phyloP scores from a whole-genome alignment of 768 basidiomycete species.

The Candolleomyces eurysporus region DNA sequence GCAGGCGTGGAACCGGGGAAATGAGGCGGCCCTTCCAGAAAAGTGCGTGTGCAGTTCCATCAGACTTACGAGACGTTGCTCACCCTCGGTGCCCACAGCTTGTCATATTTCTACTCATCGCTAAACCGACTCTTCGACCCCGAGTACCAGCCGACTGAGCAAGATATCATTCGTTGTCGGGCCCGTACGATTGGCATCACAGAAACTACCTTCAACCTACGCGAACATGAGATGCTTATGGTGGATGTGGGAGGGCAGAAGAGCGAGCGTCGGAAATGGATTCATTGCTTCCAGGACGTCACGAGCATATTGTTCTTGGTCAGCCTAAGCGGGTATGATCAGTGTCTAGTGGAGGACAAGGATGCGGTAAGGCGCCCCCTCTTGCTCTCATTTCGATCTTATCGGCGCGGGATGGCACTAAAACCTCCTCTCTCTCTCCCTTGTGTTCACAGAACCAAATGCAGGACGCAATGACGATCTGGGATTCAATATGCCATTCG shows the following conservation, averaged over 20 bases:
- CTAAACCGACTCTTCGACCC: slow-evolving; percentile 79
- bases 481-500: slow-evolving; percentile 97
- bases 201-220: slow-evolving; percentile 78
- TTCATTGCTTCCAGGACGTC: slow-evolving; percentile 93
- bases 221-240: slow-evolving; percentile 85
- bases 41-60: slow-evolving; percentile 5
- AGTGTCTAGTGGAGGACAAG: slow-evolving; percentile 90
- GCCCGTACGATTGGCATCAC: slow-evolving; percentile 91
- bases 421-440: background rate
- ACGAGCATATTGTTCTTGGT: slow-evolving; percentile 91
- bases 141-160: slow-evolving; percentile 70
- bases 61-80: slow-evolving; percentile 1
- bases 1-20: slow-evolving; percentile 75
- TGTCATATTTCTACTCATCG: slow-evolving; percentile 74
- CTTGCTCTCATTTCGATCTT: background rate
- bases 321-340: slow-evolving; percentile 90
- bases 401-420: slow-evolving; percentile 2
- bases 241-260: slow-evolving; percentile 95
- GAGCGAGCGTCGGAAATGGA: slow-evolving; percentile 91
- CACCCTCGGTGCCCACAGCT: slow-evolving; percentile 32
- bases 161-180: slow-evolving; percentile 84
- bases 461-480: slow-evolving; percentile 98
- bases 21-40: slow-evolving; percentile 90
- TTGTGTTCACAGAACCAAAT: slow-evolving; percentile 99
- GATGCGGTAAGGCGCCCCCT: slow-evolving; percentile 63